Evolutionary conservation across 108 stramenopile species (phyloP).

Genomic region (Schizochytrium sp.): DNA sequence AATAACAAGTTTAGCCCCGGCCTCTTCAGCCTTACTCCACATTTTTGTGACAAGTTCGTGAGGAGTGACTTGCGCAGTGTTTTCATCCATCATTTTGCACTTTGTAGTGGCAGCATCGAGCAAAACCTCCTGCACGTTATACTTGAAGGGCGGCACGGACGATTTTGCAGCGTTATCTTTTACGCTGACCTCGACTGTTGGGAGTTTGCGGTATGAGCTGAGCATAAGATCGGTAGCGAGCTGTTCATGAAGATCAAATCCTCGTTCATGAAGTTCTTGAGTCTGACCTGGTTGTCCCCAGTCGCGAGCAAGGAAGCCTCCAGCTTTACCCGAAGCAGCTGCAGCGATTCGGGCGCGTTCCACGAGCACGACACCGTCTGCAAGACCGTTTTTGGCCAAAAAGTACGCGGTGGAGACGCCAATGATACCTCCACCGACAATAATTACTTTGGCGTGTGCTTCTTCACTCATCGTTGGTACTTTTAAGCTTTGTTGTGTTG

Average conservation of each 20-base stretch:
- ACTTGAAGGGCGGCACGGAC: conserved; percentile 70
- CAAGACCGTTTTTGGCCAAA: conserved; percentile 69
- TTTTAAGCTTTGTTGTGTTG: too few relatives aligned
- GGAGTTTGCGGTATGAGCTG: conserved; percentile 77
- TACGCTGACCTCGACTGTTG: conserved; percentile 73
- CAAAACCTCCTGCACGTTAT: conserved; percentile 72
- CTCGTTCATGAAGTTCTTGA: conserved; percentile 72
- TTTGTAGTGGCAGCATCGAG: conserved; percentile 64
- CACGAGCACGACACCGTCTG: conserved; percentile 74
- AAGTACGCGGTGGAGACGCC: conserved; percentile 83
- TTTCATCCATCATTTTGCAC: conserved; percentile 59
- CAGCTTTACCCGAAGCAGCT: conserved; percentile 89
- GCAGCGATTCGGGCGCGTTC: conserved; percentile 82
- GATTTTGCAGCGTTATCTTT: conserved; percentile 62
- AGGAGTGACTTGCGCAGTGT: conserved; percentile 85
- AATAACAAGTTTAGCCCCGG: conserved; percentile 69
- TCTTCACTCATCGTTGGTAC: too few relatives aligned
- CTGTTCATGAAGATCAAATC: conserved; percentile 85
- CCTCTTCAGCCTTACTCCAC: conserved; percentile 68
- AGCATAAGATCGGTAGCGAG: conserved; percentile 78
- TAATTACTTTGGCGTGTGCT: conserved; percentile 66
- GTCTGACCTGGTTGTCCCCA: conserved; percentile 79
- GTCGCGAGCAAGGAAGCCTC: conserved; percentile 88
- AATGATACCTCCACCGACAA: conserved; percentile 88
- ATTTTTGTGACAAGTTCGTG: conserved; percentile 74